phyloP scores from a whole-genome alignment of 208 protist genomes.

The Leishmania arabica region DNA sequence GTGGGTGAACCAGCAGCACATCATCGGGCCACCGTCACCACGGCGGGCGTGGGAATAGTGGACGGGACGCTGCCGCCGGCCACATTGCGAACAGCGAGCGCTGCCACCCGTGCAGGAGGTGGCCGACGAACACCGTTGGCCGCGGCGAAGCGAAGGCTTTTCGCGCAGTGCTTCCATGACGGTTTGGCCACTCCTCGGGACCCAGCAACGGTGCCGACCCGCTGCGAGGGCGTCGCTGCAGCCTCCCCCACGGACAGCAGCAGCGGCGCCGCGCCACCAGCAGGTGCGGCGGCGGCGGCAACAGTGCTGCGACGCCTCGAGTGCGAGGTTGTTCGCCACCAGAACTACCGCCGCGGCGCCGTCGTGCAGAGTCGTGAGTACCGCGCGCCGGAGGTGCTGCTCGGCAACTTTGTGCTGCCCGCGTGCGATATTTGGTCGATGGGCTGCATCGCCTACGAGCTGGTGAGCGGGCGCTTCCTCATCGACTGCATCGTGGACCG shows the following conservation, averaged over 20 bases:
- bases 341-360: slow-evolving; percentile 44
- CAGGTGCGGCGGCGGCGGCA: neutral
- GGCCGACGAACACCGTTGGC: neutral
- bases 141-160: neutral
- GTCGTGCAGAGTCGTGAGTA: slow-evolving; percentile 82
- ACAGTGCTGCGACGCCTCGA: slow-evolving; percentile 31
- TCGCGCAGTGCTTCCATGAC: neutral
- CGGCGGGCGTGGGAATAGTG: neutral
- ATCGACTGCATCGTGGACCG: slow-evolving; percentile 49
- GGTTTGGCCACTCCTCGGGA: neutral
- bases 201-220: neutral
- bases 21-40: neutral
- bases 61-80: slow-evolving; percentile 4
- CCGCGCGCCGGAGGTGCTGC: slow-evolving; percentile 74
- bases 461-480: slow-evolving; percentile 67
- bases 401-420: slow-evolving; percentile 59
- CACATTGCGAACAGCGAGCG: slow-evolving; percentile 24
- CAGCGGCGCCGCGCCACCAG: too few relatives aligned
- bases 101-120: slow-evolving; percentile 18
- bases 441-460: slow-evolving; percentile 81
- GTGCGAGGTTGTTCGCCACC: slow-evolving; percentile 38
- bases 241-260: neutral
- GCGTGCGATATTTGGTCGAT: slow-evolving; percentile 81
- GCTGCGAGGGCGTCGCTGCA: neutral
- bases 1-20: neutral